These are phyloP conservation scores for Odonthalia washingtoniensis DNA, from an alignment of 31 red algal genomes.

Conservation along the genomic window DNA sequence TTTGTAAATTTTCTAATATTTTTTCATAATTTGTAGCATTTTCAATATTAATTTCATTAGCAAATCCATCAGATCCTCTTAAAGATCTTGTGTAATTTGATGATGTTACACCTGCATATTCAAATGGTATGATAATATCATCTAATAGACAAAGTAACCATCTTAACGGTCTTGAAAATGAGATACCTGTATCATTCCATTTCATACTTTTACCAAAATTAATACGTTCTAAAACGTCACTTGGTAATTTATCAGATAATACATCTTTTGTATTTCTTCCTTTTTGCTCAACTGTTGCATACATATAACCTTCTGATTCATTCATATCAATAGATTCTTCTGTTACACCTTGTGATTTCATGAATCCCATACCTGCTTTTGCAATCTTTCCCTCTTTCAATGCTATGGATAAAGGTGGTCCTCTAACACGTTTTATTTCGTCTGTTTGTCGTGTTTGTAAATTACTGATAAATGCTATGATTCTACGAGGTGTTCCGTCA, in stretches of 20 bases:
- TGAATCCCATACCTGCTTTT: constrained; percentile 85
- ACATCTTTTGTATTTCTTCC: constrained; percentile 61
- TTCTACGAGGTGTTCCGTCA: constrained; percentile 81
- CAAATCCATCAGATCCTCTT: constrained; percentile 53
- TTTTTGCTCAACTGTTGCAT: constrained; percentile 59
- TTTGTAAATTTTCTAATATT: constrained; percentile 50
- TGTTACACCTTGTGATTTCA: constrained; percentile 74
- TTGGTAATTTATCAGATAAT: constrained; percentile 49
- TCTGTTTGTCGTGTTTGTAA: constrained; percentile 73
- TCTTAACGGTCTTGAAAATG: constrained; percentile 93
- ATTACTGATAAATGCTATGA: constrained; percentile 64
- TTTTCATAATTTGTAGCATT: constrained; percentile 66
- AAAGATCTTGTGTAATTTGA: constrained; percentile 62
- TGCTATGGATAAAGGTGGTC: constrained; percentile 80
- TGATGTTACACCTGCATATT: constrained; percentile 75
- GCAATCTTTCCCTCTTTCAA: constrained; percentile 80
- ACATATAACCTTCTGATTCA: constrained; percentile 79
- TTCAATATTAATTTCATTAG: constrained; percentile 47
- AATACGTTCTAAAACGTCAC: constrained; percentile 48
- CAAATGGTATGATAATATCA: constrained; percentile 76
- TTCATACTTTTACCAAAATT: constrained; percentile 83
- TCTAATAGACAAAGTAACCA: constrained; percentile 88
- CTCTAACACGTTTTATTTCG: constrained; percentile 58
- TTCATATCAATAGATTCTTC: constrained; percentile 37
- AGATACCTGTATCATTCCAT: constrained; percentile 84